Evolutionary conservation across 2,329 filamentous ascomycete genomes (phyloP), one percentile per base, ranked within the genome.

Genomic region (Monilinia laxa): DNA sequence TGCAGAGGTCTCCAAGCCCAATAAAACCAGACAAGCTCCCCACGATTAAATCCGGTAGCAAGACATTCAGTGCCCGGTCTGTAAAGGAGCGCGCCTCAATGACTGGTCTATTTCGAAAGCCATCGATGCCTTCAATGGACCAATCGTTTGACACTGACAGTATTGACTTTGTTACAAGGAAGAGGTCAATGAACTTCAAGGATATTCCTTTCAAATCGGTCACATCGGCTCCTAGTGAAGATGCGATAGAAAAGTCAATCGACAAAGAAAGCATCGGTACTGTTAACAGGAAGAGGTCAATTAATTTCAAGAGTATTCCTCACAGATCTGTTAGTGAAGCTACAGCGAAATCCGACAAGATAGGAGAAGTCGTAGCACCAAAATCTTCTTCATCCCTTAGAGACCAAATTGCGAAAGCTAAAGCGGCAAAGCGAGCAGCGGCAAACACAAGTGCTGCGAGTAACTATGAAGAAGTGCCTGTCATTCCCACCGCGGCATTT

Each of bases 321-420:
- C 55, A 49, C 23, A 72, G 71, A 42, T 68, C 66, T 20, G 69
- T 69, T 4, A 68, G 60, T 51, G 66, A 64, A 25, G 69, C 70
- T 23, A 64, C 70, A 20, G 45, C 62, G 7, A 70, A 66, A 54
- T 69, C 73, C 47, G 71, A 72, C 4, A 62, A 55, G n/a, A 74
- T 73, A 28, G 78, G 80, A 67, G 78, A 78, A 55, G 76, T 78
- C 47, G 84, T 81, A 67, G 77, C 77, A 0, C 78, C 81, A 7
- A 95, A 91, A 73, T 93, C 93, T 0, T 97, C 94, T 0, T 82
- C 85, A 20, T 89, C 93, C 0, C 80, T 99, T 18, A 87, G 95
- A 45, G 92, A 97, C 62, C 93, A 95, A 64, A 97, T 98, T 70
- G 92, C 93, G 49, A 94, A 93, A 73, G 94, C 95, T 0, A 96